phyloP scores from a whole-genome alignment of 257 asterid genomes.

The Solanum piurae region DNA sequence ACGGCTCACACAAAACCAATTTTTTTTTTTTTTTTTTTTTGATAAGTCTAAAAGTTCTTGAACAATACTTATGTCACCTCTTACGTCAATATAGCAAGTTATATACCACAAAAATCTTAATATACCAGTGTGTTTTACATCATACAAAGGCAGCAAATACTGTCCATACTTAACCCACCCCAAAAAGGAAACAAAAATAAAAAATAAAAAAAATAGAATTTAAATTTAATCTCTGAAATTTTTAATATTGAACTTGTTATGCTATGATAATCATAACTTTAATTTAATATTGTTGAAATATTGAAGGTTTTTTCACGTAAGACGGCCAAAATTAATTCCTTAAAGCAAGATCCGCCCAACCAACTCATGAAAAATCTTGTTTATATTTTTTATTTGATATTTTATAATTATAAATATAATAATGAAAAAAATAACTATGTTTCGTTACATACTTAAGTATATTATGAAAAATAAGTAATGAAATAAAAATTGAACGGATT shows the following conservation, averaged over 20 bases:
- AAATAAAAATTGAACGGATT: neutral
- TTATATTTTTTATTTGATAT: too few relatives aligned
- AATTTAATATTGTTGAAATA: neutral
- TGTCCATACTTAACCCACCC: neutral
- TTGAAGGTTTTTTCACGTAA: neutral
- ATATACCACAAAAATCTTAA: neutral
- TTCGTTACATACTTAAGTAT: neutral
- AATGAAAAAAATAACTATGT: too few relatives aligned
- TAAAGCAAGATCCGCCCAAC: neutral
- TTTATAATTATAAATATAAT: neutral
- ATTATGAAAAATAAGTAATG: neutral
- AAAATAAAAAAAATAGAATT: neutral
- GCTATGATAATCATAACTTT: neutral
- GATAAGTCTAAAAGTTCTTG: neutral
- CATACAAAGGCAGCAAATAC: neutral
- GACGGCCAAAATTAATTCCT: neutral
- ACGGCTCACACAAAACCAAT: neutral
- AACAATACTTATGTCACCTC: neutral
- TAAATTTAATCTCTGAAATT: neutral
- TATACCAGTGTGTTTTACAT: neutral
- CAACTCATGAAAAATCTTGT: too few relatives aligned
- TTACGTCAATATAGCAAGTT: neutral
- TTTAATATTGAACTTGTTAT: neutral
- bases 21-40: neutral
- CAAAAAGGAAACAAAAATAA: neutral